Base-by-base conservation (phyloP, 2,329 filamentous ascomycete genomes). In the Monosporascus sp. region DNA sequence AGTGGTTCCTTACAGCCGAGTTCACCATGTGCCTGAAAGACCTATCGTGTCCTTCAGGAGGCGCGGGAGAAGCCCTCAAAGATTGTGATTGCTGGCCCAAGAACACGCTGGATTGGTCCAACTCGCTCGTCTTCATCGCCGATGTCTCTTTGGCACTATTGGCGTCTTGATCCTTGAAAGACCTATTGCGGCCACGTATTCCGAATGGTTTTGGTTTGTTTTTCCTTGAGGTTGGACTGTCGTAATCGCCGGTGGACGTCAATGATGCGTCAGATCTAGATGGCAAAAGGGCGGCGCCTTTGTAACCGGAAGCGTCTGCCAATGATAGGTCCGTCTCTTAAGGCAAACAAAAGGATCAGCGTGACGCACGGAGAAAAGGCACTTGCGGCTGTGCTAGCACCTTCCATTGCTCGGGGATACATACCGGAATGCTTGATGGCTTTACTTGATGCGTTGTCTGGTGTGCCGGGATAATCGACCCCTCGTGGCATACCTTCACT, bases 21-120 rank as follows among this genome's bases (percentile, higher is more conserved):
- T 74, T 77, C 76, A 89, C 86, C 73, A 87, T 86, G 45, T 87
- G 82, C 60, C 83, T 81, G 62, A 86, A 84, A 3, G 84, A 79
- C 61, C 85, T 82, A 53, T 91, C 89, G 61, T 83, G 81, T 7
- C 57, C 59, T 22, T 69, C 67, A 38, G 71, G 43, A 22, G 83
- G 80, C 36, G 85, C 69, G 1, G 87, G 84, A 9, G 88, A 82
- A 1, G 86, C 85, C 66, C 80, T 86, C 50, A 84, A 60, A 52
- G 67, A 73, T 17, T 77, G 73, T 27, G 73, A 71, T 17, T 77
- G 73, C 27, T 73, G 71, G 9, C 70, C 70, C 27, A 71, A 67
- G 31, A 55, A 50, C 37, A 67, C 57, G 51, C 70, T 64, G 26
- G 66, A 61, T 59, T 67, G 69, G 49, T 76, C 75, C 27, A 70